phyloP scores from a whole-genome alignment of 306 rosid genomes.

The Comarum palustre region DNA sequence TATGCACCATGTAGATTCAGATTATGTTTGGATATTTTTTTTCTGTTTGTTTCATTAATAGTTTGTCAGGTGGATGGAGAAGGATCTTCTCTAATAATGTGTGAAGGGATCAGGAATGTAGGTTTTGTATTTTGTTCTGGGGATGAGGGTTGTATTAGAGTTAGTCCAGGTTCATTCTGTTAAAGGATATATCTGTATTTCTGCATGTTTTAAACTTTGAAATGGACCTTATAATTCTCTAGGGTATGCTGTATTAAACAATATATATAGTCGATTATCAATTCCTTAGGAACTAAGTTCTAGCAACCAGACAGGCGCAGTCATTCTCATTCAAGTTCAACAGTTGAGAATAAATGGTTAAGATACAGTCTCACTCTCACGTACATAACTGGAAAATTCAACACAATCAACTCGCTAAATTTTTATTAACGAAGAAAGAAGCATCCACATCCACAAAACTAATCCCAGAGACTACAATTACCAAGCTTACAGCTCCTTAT shows the following conservation, averaged over 20 bases:
- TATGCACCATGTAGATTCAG: conserved; percentile 25
- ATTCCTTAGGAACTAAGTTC: neutral
- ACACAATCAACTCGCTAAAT: neutral
- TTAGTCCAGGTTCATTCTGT: conserved; percentile 16
- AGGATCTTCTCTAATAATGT: conserved; percentile 26
- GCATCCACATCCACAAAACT: neutral
- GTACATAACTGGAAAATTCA: neutral
- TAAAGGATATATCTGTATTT: conserved; percentile 7
- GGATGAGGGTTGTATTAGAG: conserved; percentile 9
- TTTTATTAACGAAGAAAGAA: neutral
- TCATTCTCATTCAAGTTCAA: neutral
- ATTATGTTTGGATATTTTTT: conserved; percentile 5
- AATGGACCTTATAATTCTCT: conserved; percentile 22
- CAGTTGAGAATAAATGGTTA: neutral
- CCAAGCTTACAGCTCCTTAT: neutral
- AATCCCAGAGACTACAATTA: neutral
- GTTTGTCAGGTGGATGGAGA: neutral
- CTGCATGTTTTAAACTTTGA: conserved; percentile 16
- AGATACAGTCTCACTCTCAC: neutral
- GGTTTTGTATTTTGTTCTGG: conserved; percentile 16
- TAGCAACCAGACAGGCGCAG: too few species aligned
- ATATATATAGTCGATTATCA: too few species aligned
- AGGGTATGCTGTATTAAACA: conserved; percentile 13
- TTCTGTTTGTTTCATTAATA: conserved; percentile 2
- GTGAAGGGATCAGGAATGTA: conserved; percentile 12